Percentiles rank a stretch among this genome's conserved stretches.
Evolutionary conservation across 345 rosid species (phyloP).

Genomic region (Brassica incana): DNA sequence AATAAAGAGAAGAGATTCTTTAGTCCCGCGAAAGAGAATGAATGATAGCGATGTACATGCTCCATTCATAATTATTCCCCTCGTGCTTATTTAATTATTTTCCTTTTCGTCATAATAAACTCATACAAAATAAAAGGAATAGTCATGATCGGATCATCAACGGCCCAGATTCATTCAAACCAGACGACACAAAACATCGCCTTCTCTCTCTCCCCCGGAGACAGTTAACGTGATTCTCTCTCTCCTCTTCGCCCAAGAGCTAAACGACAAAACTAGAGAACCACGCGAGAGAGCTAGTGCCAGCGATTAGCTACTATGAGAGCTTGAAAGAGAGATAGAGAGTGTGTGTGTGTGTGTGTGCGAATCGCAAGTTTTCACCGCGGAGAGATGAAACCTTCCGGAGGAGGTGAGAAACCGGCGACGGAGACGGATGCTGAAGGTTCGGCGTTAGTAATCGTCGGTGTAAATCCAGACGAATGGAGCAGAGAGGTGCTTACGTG

Average conservation of each 20-base stretch:
- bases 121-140: background rate
- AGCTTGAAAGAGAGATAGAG: background rate
- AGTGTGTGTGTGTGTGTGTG: slow-evolving; percentile 13
- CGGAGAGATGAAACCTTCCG: slow-evolving; percentile 43
- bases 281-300: background rate
- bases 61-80: slow-evolving; percentile 29
- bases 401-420: slow-evolving; percentile 36
- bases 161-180: slow-evolving; percentile 40
- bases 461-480: slow-evolving; percentile 68
- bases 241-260: slow-evolving; percentile 35
- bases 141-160: slow-evolving; percentile 17
- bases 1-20: slow-evolving; percentile 2
- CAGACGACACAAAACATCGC: slow-evolving; percentile 35
- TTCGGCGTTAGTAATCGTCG: slow-evolving; percentile 59
- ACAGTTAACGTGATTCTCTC: slow-evolving; percentile 46
- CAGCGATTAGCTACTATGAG: background rate
- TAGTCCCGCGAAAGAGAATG: slow-evolving; percentile 10
- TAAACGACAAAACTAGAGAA: slow-evolving; percentile 30
- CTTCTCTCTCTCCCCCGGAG: slow-evolving; percentile 40
- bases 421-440: slow-evolving; percentile 21
- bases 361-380: background rate
- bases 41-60: slow-evolving; percentile 24
- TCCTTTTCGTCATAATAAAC: background rate
- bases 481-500: slow-evolving; percentile 84
- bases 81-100: slow-evolving; percentile 27